These are phyloP conservation scores for Silene uniflora DNA, from an alignment of 148 eudicot species.

Conservation along the genomic window DNA sequence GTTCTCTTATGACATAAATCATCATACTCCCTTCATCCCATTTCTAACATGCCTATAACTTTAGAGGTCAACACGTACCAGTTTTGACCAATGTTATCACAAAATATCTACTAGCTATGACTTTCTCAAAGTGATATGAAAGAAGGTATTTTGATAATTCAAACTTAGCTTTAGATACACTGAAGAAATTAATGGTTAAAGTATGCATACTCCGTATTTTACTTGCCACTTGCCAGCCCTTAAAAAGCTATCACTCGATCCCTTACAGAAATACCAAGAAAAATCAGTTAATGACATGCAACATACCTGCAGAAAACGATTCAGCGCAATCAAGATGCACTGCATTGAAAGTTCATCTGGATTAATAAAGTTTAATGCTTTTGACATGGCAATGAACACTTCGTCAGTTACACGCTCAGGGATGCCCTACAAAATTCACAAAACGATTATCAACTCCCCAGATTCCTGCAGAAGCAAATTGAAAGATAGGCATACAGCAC, in stretches of 20 bases:
- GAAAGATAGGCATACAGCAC: conserved; percentile 1
- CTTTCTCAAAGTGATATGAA: too few species aligned
- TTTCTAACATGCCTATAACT: too few species aligned
- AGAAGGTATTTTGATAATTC: too few species aligned
- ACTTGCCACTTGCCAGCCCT: background rate
- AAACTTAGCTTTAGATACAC: too few species aligned
- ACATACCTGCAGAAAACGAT: conserved; percentile 88
- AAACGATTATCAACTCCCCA: conserved; percentile 7
- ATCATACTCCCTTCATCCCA: background rate
- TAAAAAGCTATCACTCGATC: background rate
- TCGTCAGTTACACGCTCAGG: conserved; percentile 96
- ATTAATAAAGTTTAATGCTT: conserved; percentile 95
- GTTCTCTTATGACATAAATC: background rate
- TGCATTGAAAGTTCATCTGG: conserved; percentile 99
- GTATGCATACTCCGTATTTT: too few species aligned
- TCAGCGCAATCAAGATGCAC: conserved; percentile 94
- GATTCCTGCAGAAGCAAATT: conserved; percentile 6
- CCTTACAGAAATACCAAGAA: background rate
- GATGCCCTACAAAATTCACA: conserved; percentile 55
- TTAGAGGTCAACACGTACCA: too few species aligned
- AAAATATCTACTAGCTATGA: too few species aligned
- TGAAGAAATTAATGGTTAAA: too few species aligned
- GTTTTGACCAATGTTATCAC: too few species aligned
- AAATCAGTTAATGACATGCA: background rate
- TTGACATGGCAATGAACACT: conserved; percentile 99